These are phyloP conservation scores for Erigeron canadensis DNA, from an alignment of 129 eudicot genomes.

Conservation along the genomic window DNA sequence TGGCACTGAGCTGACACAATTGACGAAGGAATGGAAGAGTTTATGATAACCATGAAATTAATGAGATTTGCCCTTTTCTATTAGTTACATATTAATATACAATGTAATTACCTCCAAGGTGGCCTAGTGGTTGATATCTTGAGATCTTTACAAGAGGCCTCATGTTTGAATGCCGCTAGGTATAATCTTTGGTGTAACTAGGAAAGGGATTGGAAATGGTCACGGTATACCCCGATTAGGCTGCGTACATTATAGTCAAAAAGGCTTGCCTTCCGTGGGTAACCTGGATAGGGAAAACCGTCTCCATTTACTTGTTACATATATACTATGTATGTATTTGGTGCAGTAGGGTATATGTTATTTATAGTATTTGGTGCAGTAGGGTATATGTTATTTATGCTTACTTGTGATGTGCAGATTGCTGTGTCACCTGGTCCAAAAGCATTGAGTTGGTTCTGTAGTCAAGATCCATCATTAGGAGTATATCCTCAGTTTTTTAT, in stretches of 20 bases:
- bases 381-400: background rate
- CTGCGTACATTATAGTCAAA: background rate
- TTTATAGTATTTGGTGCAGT: too few relatives aligned
- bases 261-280: background rate
- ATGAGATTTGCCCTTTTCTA: too few relatives aligned
- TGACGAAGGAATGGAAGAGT: too few relatives aligned
- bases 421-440: constrained; percentile 90
- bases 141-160: too few relatives aligned
- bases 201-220: too few relatives aligned
- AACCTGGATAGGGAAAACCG: background rate
- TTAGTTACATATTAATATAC: too few relatives aligned
- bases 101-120: too few relatives aligned
- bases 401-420: constrained; percentile 45
- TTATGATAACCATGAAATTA: too few relatives aligned
- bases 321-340: background rate
- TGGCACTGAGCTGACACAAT: too few relatives aligned
- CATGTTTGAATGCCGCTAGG: too few relatives aligned
- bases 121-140: too few relatives aligned
- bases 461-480: constrained; percentile 59
- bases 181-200: too few relatives aligned
- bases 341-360: background rate
- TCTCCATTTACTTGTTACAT: background rate
- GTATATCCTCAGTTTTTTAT: constrained; percentile 87
- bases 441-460: constrained; percentile 78
- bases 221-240: background rate